phyloP scores from a whole-genome alignment of 2,329 filamentous ascomycete species.

The Drechslera avenae region DNA sequence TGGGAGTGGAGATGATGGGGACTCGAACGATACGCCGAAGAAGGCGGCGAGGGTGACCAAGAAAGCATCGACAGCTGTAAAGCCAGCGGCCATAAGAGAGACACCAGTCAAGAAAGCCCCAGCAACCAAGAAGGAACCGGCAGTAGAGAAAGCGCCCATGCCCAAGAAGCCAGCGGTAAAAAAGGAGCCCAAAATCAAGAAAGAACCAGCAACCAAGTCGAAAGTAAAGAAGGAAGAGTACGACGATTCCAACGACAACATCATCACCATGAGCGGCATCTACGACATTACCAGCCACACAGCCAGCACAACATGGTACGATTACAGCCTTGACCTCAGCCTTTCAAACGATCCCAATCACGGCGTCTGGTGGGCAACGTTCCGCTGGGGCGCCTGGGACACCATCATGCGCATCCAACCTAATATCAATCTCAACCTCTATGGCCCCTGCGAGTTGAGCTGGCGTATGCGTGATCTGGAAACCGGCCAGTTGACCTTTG shows the following conservation, averaged over 20 bases:
- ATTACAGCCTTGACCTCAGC: constrained; percentile 48
- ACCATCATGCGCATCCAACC: constrained; percentile 52
- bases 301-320: constrained; percentile 18
- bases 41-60: constrained; percentile 10
- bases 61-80: constrained; percentile 4
- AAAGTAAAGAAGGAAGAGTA: constrained; percentile 18
- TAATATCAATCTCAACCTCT: constrained; percentile 14
- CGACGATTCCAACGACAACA: constrained; percentile 5
- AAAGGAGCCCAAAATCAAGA: neutral
- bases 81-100: constrained; percentile 2
- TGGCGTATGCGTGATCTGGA: constrained; percentile 43
- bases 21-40: constrained; percentile 1
- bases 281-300: constrained; percentile 49
- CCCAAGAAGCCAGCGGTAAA: neutral
- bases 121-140: neutral
- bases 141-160: constrained; percentile 2
- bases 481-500: constrained; percentile 33
- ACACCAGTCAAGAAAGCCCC: neutral
- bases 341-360: constrained; percentile 18
- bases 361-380: constrained; percentile 55
- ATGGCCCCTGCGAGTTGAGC: constrained; percentile 18
- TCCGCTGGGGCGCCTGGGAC: constrained; percentile 51
- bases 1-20: neutral
- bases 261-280: constrained; percentile 50
- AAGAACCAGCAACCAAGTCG: neutral